These are phyloP conservation scores for Globisporangium barbulae DNA, from an alignment of 352 stramenopile genomes.

Conservation along the genomic window DNA sequence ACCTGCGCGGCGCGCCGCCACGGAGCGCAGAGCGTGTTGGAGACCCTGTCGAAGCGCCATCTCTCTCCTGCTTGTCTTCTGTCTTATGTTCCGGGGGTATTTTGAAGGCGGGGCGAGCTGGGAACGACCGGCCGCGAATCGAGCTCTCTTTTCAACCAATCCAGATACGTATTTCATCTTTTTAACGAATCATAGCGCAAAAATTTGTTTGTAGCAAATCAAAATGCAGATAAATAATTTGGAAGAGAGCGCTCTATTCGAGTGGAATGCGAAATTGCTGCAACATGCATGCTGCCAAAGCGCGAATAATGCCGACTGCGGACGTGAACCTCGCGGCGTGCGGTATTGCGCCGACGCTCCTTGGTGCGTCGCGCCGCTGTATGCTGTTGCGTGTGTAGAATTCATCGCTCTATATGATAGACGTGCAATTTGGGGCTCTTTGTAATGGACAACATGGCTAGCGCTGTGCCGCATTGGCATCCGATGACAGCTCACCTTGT, in stretches of 20 bases:
- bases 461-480: background rate
- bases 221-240: background rate
- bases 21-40: conserved; percentile 39
- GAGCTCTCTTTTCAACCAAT: conserved; percentile 17
- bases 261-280: background rate
- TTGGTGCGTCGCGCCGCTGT: conserved; percentile 29
- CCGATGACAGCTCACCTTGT: background rate
- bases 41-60: conserved; percentile 65
- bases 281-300: background rate
- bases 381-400: background rate
- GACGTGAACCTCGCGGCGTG: conserved; percentile 46
- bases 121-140: conserved; percentile 43
- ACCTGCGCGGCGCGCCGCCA: conserved; percentile 32
- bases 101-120: conserved; percentile 10
- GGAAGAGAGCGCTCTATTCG: conserved; percentile 3
- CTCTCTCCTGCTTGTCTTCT: background rate
- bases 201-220: conserved; percentile 34
- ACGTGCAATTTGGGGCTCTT: background rate
- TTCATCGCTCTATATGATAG: background rate
- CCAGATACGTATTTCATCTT: background rate
- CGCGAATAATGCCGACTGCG: conserved; percentile 8
- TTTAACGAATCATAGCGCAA: background rate
- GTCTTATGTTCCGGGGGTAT: conserved; percentile 28
- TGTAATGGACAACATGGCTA: background rate
- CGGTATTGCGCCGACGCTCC: conserved; percentile 53